Evolutionary conservation across 2,329 filamentous ascomycete genomes (phyloP).

Genomic region (Alternaria panax): DNA sequence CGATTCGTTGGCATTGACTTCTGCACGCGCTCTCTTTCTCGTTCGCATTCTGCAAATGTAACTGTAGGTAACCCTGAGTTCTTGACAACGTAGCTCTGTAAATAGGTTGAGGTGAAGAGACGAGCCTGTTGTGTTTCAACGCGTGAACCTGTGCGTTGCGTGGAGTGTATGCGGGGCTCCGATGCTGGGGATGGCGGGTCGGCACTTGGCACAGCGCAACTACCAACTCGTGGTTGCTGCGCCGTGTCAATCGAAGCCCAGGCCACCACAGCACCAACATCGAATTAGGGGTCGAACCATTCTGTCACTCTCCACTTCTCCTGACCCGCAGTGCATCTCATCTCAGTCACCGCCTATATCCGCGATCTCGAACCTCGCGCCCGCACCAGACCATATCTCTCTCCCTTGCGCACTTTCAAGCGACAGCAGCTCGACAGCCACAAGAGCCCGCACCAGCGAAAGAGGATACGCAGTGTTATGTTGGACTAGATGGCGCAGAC

Average conservation of each 20-base stretch:
- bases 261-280: conserved; percentile 18
- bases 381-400: no score
- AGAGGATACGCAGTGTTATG: no score
- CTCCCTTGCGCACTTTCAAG: no score
- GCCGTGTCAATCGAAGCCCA: conserved; percentile 19
- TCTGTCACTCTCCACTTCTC: conserved; percentile 19
- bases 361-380: no score
- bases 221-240: conserved; percentile 15
- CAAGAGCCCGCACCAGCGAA: no score
- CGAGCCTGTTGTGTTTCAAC: no score
- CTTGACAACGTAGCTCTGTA: conserved; percentile 3
- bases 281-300: conserved; percentile 15
- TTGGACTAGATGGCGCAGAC: no score
- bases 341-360: conserved; percentile 4
- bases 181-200: conserved; percentile 5
- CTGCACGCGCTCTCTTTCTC: neutral
- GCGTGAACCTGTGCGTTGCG: no score
- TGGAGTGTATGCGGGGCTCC: neutral
- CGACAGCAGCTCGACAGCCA: no score
- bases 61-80: conserved; percentile 2
- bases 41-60: no score
- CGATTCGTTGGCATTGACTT: neutral
- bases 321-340: conserved; percentile 18
- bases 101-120: no score
- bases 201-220: conserved; percentile 16